A percentile compares a stretch with the other conserved stretches of the same genome.
These are phyloP conservation scores for Schizosaccharomyces octosporus DNA, from an alignment of 805 yeast species.

Conservation along the genomic window DNA sequence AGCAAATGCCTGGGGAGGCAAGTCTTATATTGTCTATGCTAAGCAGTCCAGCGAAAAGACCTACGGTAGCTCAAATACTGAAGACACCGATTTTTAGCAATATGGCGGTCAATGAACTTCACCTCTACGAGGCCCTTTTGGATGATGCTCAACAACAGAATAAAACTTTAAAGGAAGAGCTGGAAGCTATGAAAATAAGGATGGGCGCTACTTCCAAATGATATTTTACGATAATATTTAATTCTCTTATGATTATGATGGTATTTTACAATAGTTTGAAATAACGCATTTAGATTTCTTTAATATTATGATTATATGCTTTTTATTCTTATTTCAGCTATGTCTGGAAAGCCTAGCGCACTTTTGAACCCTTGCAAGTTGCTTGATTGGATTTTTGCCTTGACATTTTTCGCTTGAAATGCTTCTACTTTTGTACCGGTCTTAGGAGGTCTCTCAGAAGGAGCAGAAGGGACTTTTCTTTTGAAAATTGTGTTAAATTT, in stretches of 20 bases:
- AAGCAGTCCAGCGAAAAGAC: background rate
- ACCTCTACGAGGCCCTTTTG: background rate
- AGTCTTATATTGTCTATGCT: background rate
- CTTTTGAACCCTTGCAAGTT: no score
- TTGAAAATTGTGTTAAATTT: background rate
- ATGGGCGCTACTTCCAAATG: no score
- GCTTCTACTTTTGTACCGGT: background rate
- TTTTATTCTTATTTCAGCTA: background rate
- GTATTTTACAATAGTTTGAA: no score
- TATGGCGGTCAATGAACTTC: background rate
- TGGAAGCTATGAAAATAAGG: background rate
- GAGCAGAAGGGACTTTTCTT: background rate
- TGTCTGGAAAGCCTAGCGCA: background rate
- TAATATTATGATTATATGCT: background rate
- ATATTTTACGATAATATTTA: no score
- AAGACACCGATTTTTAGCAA: background rate
- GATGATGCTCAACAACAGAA: background rate
- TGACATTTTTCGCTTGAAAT: background rate
- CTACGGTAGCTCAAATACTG: background rate
- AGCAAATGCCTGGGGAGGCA: background rate
- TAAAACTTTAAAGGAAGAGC: background rate
- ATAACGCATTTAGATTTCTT: background rate
- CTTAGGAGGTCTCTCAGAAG: background rate
- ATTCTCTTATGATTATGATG: no score
- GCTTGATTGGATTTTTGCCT: no score